Conservation (phyloP, 495 filamentous ascomycete genomes). For the Neurospora terricola region DNA sequence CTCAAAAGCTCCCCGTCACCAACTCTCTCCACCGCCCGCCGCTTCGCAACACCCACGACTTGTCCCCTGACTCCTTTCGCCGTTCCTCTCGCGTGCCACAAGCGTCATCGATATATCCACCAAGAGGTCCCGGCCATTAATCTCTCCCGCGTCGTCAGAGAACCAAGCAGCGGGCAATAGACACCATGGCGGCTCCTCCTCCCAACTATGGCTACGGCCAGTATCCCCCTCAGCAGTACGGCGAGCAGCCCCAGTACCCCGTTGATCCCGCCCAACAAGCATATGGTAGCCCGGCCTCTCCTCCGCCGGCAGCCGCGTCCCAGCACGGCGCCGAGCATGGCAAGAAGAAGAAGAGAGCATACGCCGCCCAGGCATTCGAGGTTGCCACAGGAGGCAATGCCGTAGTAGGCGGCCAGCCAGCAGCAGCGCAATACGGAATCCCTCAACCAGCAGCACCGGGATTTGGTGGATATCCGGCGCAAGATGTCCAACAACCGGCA, state of each 20-base stretch:
- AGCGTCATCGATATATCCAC: neutral
- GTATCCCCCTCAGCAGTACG: constrained; percentile 56
- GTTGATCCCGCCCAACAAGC: constrained; percentile 19
- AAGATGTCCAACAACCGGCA: constrained; percentile 44
- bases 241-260: constrained; percentile 31
- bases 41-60: neutral
- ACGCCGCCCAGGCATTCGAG: constrained; percentile 90
- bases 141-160: neutral
- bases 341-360: constrained; percentile 78
- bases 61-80: neutral
- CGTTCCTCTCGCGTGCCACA: neutral
- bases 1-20: neutral
- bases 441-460: constrained; percentile 27
- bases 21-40: neutral
- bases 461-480: constrained; percentile 52
- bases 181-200: constrained; percentile 37
- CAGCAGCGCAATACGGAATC: constrained; percentile 25
- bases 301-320: constrained; percentile 26
- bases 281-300: constrained; percentile 28
- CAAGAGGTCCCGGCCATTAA: neutral
- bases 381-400: constrained; percentile 87
- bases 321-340: constrained; percentile 40
- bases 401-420: constrained; percentile 39
- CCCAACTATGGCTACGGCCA: constrained; percentile 48
- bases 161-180: constrained; percentile 2